Percentiles rank a stretch among this genome's conserved stretches.
Evolutionary conservation across 257 asterid species (phyloP).

Genomic region (Sherardia arvensis): DNA sequence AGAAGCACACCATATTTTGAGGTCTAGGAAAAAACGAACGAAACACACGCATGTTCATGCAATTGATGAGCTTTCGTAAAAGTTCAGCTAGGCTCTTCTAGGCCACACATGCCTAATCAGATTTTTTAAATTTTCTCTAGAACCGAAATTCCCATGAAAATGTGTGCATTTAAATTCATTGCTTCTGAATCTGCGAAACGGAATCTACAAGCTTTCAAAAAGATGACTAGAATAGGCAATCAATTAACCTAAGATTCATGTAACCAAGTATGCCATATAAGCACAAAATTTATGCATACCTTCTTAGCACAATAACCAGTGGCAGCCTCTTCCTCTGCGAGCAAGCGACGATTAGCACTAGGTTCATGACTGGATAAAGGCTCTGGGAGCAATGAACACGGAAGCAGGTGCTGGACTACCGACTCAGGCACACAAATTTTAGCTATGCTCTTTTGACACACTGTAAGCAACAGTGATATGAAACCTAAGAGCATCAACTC

Average conservation of each 20-base stretch:
- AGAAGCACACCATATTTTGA: background rate
- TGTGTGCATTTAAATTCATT: background rate
- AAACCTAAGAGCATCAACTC: constrained; percentile 94
- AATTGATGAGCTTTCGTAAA: background rate
- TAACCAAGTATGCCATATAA: background rate
- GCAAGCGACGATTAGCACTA: constrained; percentile 16
- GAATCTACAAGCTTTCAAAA: too few species aligned
- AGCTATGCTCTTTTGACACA: constrained; percentile 48
- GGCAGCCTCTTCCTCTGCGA: constrained; percentile 18
- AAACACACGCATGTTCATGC: background rate
- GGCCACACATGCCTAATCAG: too few species aligned
- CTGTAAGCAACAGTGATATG: constrained; percentile 69
- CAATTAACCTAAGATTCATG: background rate
- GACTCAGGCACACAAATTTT: constrained; percentile 40
- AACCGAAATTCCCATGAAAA: background rate
- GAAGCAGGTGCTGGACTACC: background rate
- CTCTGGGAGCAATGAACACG: background rate
- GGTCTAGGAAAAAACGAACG: background rate
- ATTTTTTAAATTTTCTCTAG: background rate
- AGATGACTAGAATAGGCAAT: background rate
- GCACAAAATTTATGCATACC: constrained; percentile 6
- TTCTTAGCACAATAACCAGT: constrained; percentile 24
- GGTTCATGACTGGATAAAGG: background rate
- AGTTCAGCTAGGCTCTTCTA: background rate
- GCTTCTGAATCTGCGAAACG: background rate